Evolutionary conservation across 78 protist species (phyloP).

Genomic region (Dictyostelium intermedium): DNA sequence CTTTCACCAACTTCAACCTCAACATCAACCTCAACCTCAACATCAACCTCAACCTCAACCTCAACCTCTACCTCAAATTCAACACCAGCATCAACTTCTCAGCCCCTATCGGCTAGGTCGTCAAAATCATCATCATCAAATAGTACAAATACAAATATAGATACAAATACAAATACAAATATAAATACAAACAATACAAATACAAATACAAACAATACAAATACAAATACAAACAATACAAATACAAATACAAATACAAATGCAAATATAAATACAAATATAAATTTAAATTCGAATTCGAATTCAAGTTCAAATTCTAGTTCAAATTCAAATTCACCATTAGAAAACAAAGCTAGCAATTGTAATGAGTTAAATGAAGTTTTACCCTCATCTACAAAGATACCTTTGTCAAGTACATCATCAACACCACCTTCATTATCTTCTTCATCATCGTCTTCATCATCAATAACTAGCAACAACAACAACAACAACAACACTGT

Average conservation of each 20-base stretch:
- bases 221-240: not conserved
- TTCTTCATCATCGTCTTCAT: not conserved
- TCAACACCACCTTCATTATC: not conserved
- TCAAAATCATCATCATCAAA: not conserved
- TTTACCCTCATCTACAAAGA: slow-evolving; percentile 9
- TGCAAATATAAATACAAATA: not conserved
- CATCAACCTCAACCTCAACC: not conserved
- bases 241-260: not conserved
- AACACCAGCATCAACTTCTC: not conserved
- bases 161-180: not conserved
- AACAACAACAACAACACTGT: not conserved
- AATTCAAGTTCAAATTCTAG: not conserved
- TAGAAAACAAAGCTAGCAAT: not conserved
- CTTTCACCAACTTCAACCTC: not conserved
- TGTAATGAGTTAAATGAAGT: slow-evolving; percentile 19
- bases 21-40: not conserved
- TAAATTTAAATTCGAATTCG: not conserved
- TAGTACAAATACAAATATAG: not conserved
- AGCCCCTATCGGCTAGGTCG: not conserved
- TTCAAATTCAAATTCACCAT: not conserved
- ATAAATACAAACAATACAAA: not conserved
- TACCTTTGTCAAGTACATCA: not conserved
- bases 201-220: not conserved
- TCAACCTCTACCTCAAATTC: not conserved
- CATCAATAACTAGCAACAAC: not conserved